Base-by-base conservation (phyloP, 2,329 filamentous ascomycete genomes). In the Acrodontium crateriforme region DNA sequence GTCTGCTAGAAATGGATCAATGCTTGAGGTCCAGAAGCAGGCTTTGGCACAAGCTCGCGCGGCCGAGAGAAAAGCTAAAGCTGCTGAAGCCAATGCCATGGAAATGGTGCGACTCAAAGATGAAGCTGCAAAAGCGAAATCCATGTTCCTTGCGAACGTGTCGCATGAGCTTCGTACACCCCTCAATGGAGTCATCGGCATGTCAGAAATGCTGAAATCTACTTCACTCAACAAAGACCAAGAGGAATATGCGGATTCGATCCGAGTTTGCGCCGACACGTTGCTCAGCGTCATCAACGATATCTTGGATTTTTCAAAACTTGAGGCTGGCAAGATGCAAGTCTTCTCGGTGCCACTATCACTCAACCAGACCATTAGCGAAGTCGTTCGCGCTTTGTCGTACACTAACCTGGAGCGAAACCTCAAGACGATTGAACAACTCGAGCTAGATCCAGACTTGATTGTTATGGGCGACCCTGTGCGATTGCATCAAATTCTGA, bases 41-140 rank as follows among this genome's bases (percentile, higher is more conserved):
- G 76, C 80, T 2, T 62, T 85, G 7, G 68, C 67, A 3, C 75
- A 83, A 46, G 79, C 80, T 9, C 65, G 74, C 30, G 70, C 75
- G 35, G 75, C 79, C 1, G 78, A 85, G 51, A 67, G 67, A 35
- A 83, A 84, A 50, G 79, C 80, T 7, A 83, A 82, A 50, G 60
- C 69, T 28, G 80, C 80, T 1, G 78, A 85, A 49, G 71, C 76
- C 1, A 72, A 82, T 46, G 80, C 80, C 6, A 73, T 80, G 46
- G 70, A 75, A 35, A 83, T 82, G 49, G 78, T 85, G 49, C 77
- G 80, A 53, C 65, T 85, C 20, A 82, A 82, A 10, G 79, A 87
- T 48, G 80, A 87, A 51, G 80, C 80, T 8, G 78, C 79, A 13
- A 82, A 79, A 53, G 80, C 79, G 20, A 87, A 87, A 51, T 78